These are phyloP conservation scores for Tricholoma flavovirens DNA, from an alignment of 768 basidiomycete genomes.

Conservation along the genomic window DNA sequence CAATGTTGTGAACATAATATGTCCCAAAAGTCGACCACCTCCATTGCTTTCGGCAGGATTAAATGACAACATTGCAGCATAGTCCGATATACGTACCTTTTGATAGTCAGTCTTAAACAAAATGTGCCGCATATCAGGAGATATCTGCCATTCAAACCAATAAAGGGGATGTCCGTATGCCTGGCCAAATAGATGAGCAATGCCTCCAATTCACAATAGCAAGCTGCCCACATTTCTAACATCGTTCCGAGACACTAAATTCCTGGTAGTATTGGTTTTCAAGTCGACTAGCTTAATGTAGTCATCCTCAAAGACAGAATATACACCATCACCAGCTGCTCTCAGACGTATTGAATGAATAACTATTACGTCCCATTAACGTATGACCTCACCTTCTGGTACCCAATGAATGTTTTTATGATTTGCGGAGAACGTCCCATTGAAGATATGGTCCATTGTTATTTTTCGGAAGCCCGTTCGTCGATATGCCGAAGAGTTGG, in stretches of 20 bases:
- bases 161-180: conserved; percentile 44
- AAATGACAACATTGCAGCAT: not conserved
- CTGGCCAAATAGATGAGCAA: conserved; percentile 28
- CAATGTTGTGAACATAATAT: conserved; percentile 86
- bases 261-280: conserved; percentile 61
- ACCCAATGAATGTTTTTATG: conserved; percentile 70
- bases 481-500: conserved; percentile 43
- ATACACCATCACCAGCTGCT: conserved; percentile 91
- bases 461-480: conserved; percentile 57
- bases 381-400: conserved; percentile 64
- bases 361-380: not conserved
- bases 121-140: conserved; percentile 87
- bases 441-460: conserved; percentile 88
- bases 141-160: conserved; percentile 71
- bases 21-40: conserved; percentile 86
- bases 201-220: not conserved
- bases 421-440: conserved; percentile 71
- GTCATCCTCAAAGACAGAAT: conserved; percentile 55
- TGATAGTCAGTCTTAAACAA: conserved; percentile 69
- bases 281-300: conserved; percentile 79
- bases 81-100: conserved; percentile 45
- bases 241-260: conserved; percentile 52
- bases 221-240: conserved; percentile 54
- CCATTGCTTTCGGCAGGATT: conserved; percentile 66
- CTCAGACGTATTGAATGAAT: not conserved